phyloP scores from a whole-genome alignment of 2,329 filamentous ascomycete species.

The Fusarium albidum region DNA sequence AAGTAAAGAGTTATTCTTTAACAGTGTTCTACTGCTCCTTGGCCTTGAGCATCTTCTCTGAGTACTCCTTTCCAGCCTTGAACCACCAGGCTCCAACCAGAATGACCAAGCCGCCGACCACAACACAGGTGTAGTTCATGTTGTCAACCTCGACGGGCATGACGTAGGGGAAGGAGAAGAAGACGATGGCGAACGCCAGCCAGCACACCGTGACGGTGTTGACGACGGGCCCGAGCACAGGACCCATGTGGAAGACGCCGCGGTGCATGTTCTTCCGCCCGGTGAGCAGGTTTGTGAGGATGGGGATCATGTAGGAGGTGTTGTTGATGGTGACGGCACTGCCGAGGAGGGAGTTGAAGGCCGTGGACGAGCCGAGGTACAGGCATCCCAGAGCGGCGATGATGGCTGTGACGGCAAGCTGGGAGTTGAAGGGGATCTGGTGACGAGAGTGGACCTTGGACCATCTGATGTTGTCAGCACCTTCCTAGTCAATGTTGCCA shows the following conservation, averaged over 20 bases:
- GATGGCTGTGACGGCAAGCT: conserved; percentile 44
- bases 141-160: conserved; percentile 49
- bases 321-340: conserved; percentile 54
- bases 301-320: conserved; percentile 54
- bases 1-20: too few relatives aligned
- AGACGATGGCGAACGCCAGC: conserved; percentile 52
- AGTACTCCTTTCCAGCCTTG: conserved; percentile 50
- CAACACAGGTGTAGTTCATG: conserved; percentile 60
- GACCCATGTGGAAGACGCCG: conserved; percentile 50
- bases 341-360: conserved; percentile 53
- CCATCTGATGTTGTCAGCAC: conserved; percentile 39
- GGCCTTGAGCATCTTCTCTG: conserved; percentile 47
- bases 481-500: too few relatives aligned
- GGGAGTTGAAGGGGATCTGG: conserved; percentile 50
- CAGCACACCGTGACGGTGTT: conserved; percentile 49
- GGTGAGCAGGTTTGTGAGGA: conserved; percentile 53
- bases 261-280: conserved; percentile 49
- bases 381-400: conserved; percentile 51
- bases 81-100: conserved; percentile 53
- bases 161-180: conserved; percentile 54
- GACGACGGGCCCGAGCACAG: conserved; percentile 42
- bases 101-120: conserved; percentile 50
- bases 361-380: conserved; percentile 53
- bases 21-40: conserved; percentile 37
- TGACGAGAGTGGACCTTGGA: conserved; percentile 46